phyloP scores from a whole-genome alignment of 306 rosid species.

The Delonix regia region DNA sequence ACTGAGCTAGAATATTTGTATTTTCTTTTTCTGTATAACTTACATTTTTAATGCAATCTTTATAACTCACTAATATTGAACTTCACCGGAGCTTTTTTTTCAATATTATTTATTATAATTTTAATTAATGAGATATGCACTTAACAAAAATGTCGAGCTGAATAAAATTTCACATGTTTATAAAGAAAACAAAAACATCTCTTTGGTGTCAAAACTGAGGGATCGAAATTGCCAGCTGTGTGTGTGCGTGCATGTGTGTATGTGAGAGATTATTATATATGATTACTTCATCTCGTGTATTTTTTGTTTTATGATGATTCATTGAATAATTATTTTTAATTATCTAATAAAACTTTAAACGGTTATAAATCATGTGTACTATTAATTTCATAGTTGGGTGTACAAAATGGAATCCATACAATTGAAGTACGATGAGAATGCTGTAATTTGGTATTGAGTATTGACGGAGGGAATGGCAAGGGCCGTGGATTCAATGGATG shows the following conservation, averaged over 20 bases:
- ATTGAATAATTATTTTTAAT: no score
- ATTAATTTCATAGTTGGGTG: no score
- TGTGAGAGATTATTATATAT: no score
- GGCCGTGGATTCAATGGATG: not conserved
- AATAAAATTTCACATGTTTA: not conserved
- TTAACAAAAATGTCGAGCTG: not conserved
- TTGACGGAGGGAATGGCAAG: no score
- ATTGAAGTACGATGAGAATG: not conserved
- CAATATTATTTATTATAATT: not conserved
- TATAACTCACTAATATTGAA: not conserved
- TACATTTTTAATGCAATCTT: not conserved
- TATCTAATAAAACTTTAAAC: no score
- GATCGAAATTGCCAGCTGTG: no score
- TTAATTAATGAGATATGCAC: not conserved
- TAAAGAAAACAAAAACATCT: not conserved
- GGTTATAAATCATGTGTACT: no score
- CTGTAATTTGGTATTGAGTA: not conserved
- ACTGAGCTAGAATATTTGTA: no score
- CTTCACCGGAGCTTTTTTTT: no score
- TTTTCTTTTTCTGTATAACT: not conserved
- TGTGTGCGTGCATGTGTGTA: no score
- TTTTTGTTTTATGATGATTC: no score
- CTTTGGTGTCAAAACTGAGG: not conserved
- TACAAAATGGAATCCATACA: not conserved
- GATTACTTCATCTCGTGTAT: no score